Conservation (phyloP, 768 basidiomycete species). For the Hypsizygus marmoreus region DNA sequence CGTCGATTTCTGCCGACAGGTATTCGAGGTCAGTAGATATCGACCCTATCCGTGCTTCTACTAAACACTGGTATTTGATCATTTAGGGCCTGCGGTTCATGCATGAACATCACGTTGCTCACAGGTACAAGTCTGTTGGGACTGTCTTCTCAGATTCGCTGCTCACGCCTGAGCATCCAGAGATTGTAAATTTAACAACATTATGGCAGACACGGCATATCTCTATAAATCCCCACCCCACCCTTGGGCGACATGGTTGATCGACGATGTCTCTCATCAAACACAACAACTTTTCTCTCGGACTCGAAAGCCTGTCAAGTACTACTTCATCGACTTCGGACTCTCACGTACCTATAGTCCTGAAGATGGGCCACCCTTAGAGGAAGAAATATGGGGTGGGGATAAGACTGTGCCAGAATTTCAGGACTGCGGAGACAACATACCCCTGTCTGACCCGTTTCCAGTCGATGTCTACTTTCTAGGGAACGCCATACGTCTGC, state of each 20-base stretch:
- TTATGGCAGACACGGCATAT: conserved; percentile 17
- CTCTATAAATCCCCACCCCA: conserved; percentile 14
- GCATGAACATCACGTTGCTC: conserved; percentile 31
- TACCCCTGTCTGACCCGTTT: conserved; percentile 31
- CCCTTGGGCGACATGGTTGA: conserved; percentile 5
- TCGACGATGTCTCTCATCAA: conserved; percentile 5
- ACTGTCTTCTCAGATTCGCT: no score
- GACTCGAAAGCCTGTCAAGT: conserved; percentile 19
- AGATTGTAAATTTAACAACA: conserved; percentile 18
- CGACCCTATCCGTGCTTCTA: no score
- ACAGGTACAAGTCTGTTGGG: conserved; percentile 33
- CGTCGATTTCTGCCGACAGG: conserved; percentile 32
- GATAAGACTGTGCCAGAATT: conserved; percentile 41
- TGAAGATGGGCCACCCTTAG: conserved; percentile 21
- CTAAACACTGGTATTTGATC: conserved; percentile 1
- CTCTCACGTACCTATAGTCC: conserved; percentile 22
- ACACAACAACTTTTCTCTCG: conserved; percentile 8
- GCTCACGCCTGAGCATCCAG: background rate
- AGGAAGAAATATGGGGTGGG: conserved; percentile 34
- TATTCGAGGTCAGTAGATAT: conserved; percentile 33
- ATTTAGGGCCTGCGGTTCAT: conserved; percentile 34
- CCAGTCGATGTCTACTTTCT: conserved; percentile 37
- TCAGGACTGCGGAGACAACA: conserved; percentile 12
- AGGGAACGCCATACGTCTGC: no score
- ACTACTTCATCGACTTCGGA: conserved; percentile 28